These are phyloP conservation scores for Hypoxylon sp. DNA, from an alignment of 2,329 filamentous ascomycete species.

Conservation along the genomic window DNA sequence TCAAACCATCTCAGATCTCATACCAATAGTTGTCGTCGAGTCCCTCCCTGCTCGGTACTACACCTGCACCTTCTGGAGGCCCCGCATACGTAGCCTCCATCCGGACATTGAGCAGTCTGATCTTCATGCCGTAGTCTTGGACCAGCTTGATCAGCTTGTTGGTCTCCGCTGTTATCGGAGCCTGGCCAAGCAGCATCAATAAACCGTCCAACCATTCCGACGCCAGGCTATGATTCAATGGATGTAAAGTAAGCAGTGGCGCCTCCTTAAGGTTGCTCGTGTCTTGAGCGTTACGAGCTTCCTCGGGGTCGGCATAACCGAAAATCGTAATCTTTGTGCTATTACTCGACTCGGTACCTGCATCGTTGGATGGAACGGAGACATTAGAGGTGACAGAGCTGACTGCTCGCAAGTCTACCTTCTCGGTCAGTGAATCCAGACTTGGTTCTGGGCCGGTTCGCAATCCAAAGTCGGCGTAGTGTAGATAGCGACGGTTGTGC, in stretches of 20 bases:
- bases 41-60: slow-evolving; percentile 84
- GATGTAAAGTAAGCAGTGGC: slow-evolving; percentile 84
- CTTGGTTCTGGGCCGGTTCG: slow-evolving; percentile 74
- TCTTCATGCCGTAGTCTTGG: slow-evolving; percentile 91
- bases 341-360: slow-evolving; percentile 63
- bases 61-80: slow-evolving; percentile 75
- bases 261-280: slow-evolving; percentile 69
- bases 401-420: slow-evolving; percentile 87
- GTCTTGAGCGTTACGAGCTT: slow-evolving; percentile 53
- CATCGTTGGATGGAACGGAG: slow-evolving; percentile 70
- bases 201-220: slow-evolving; percentile 98
- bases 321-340: slow-evolving; percentile 92
- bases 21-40: slow-evolving; percentile 96
- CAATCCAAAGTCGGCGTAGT: slow-evolving; percentile 86
- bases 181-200: slow-evolving; percentile 93
- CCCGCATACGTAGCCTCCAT: slow-evolving; percentile 82
- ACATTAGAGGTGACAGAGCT: slow-evolving; percentile 96
- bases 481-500: slow-evolving; percentile 89
- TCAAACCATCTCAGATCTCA: slow-evolving; percentile 67
- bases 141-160: slow-evolving; percentile 89
- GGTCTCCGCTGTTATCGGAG: slow-evolving; percentile 96
- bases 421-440: slow-evolving; percentile 80
- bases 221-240: slow-evolving; percentile 82
- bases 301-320: slow-evolving; percentile 68
- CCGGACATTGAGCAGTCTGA: slow-evolving; percentile 89